These are phyloP conservation scores for Gremmenia infestans DNA, from an alignment of 2,329 filamentous ascomycete genomes.

Conservation along the genomic window DNA sequence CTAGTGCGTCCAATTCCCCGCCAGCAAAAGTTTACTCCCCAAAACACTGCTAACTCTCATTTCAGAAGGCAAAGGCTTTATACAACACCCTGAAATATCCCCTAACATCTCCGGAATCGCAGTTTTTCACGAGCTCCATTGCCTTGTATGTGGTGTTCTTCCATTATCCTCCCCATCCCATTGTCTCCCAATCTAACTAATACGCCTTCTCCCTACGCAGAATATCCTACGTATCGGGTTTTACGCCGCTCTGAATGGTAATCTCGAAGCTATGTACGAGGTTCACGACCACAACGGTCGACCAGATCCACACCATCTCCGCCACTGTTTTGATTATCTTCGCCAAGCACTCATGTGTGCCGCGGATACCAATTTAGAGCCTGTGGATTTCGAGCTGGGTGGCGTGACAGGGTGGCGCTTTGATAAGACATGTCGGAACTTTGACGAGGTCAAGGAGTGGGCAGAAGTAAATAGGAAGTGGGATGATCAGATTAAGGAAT, in stretches of 20 bases:
- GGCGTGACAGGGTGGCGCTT: neutral
- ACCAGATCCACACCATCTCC: neutral
- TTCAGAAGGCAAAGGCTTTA: neutral
- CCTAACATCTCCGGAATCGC: neutral
- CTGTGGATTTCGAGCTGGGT: neutral
- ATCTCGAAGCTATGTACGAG: neutral
- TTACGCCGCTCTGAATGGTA: neutral
- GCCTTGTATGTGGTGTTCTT: neutral
- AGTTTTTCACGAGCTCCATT: constrained; percentile 2
- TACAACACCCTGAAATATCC: neutral
- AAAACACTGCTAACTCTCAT: too few relatives aligned
- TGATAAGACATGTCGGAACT: constrained; percentile 1
- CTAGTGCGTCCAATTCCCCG: too few relatives aligned
- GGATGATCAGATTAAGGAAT: neutral
- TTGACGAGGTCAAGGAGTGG: neutral
- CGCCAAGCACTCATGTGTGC: constrained; percentile 10
- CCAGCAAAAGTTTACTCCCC: too few relatives aligned
- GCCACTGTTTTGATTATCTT: constrained; percentile 13
- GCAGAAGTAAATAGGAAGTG: neutral
- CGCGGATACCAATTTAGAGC: constrained; percentile 12
- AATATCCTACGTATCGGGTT: neutral
- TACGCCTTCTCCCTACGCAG: neutral
- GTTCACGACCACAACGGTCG: neutral
- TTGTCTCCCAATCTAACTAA: neutral
- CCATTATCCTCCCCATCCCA: neutral